These are phyloP conservation scores for Suillus decipiens DNA, from an alignment of 768 basidiomycete species.

Conservation along the genomic window DNA sequence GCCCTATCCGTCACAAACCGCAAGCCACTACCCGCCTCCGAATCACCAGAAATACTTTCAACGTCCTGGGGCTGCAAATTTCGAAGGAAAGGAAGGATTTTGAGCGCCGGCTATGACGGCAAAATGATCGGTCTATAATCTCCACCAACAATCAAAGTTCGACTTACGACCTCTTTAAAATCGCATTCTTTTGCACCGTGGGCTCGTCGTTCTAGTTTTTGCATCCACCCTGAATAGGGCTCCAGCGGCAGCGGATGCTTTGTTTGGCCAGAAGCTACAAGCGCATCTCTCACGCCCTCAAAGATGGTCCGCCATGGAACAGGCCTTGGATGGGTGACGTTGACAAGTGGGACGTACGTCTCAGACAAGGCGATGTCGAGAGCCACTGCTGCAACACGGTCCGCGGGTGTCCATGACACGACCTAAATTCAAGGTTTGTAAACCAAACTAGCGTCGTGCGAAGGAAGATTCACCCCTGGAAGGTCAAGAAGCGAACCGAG, in stretches of 20 bases:
- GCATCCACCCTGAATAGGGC: constrained; percentile 30
- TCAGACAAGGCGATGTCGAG: constrained; percentile 32
- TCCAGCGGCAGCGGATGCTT: constrained; percentile 22
- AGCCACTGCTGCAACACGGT: constrained; percentile 37
- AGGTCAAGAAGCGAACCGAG: constrained; percentile 24
- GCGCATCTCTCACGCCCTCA: constrained; percentile 17
- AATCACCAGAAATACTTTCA: neutral
- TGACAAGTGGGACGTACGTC: constrained; percentile 25
- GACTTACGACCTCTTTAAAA: constrained; percentile 11
- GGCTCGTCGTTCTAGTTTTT: constrained; percentile 23
- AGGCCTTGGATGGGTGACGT: constrained; percentile 38
- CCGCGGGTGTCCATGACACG: constrained; percentile 46
- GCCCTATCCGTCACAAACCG: neutral
- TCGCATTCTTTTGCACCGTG: constrained; percentile 1
- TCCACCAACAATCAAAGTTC: constrained; percentile 34
- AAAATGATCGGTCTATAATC: constrained; percentile 15
- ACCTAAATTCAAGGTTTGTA: constrained; percentile 26
- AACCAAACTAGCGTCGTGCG: neutral
- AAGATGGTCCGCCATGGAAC: constrained; percentile 31
- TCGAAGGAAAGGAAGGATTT: constrained; percentile 29
- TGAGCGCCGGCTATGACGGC: constrained; percentile 29
- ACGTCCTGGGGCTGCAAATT: constrained; percentile 8
- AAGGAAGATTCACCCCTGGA: constrained; percentile 22
- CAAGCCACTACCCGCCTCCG: neutral
- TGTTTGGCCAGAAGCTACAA: constrained; percentile 14